Conservation (phyloP, 208 protist genomes). For the Entamoeba moshkovskii region DNA sequence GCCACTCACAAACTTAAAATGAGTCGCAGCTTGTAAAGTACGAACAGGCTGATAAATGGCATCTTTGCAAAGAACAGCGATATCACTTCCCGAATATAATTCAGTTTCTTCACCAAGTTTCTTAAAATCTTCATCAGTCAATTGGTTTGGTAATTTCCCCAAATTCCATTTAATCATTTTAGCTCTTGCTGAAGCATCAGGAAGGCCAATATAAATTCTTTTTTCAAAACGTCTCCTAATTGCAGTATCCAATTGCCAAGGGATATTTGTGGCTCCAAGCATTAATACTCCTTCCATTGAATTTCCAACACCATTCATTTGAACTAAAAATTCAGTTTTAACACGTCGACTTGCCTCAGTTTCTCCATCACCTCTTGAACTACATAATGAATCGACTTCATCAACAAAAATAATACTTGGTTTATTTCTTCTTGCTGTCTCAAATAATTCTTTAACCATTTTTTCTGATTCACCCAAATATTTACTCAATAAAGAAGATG, state of each 20-base stretch:
- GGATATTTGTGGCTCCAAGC: constrained; percentile 62
- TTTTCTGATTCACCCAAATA: constrained; percentile 90
- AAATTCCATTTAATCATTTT: constrained; percentile 81
- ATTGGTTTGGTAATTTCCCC: constrained; percentile 64
- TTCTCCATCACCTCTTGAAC: constrained; percentile 61
- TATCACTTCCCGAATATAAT: constrained; percentile 25
- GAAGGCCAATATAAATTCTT: constrained; percentile 68
- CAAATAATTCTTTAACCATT: constrained; percentile 81
- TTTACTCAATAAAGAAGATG: constrained; percentile 46
- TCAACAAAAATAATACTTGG: constrained; percentile 98
- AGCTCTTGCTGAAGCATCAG: constrained; percentile 42
- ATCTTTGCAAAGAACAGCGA: constrained; percentile 28
- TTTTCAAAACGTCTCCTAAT: constrained; percentile 56
- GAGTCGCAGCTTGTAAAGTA: constrained; percentile 31
- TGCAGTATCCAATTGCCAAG: constrained; percentile 63
- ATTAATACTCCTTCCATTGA: constrained; percentile 43
- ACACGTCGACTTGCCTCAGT: constrained; percentile 71
- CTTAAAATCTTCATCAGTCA: constrained; percentile 63
- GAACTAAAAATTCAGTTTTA: constrained; percentile 95
- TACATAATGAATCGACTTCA: constrained; percentile 91
- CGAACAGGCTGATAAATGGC: constrained; percentile 43
- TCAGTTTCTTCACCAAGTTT: constrained; percentile 50
- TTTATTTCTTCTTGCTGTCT: constrained; percentile 70
- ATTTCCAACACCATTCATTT: constrained; percentile 62
- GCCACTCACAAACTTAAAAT: constrained; percentile 29